Conservation (phyloP, 768 basidiomycete species). For the Boletus sensibilis region DNA sequence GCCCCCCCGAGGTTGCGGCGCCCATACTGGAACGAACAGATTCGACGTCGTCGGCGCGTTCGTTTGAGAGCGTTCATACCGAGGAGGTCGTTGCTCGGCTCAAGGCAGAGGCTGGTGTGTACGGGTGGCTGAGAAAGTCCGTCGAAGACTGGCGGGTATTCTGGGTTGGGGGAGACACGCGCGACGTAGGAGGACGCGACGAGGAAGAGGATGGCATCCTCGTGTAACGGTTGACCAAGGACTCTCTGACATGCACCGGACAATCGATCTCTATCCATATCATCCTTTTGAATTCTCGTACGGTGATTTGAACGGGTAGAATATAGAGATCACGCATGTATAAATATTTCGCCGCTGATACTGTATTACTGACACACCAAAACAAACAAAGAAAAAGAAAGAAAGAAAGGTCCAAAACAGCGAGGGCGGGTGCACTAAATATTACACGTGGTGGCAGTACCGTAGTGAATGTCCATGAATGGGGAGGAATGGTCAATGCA, state of each 20-base stretch:
- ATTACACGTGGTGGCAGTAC: slow-evolving; percentile 31
- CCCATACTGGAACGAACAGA: slow-evolving; percentile 42
- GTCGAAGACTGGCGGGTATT: slow-evolving; percentile 75
- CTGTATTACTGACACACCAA: slow-evolving; percentile 19
- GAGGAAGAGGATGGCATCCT: slow-evolving; percentile 35
- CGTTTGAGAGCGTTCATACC: slow-evolving; percentile 52
- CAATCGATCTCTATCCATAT: neutral
- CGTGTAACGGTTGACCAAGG: slow-evolving; percentile 13
- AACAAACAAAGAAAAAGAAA: neutral
- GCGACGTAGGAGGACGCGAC: slow-evolving; percentile 22
- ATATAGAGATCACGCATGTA: slow-evolving; percentile 10
- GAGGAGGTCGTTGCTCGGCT: slow-evolving; percentile 47
- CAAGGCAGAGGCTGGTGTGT: slow-evolving; percentile 62
- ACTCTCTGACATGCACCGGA: neutral
- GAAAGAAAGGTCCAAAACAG: slow-evolving; percentile 18
- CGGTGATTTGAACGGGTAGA: neutral
- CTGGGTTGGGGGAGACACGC: slow-evolving; percentile 69
- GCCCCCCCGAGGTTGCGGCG: slow-evolving; percentile 24
- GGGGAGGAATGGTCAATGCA: slow-evolving; percentile 16
- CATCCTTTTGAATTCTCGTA: neutral
- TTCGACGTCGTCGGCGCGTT: slow-evolving; percentile 43
- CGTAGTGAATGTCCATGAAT: slow-evolving; percentile 22
- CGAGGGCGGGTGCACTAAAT: slow-evolving; percentile 16
- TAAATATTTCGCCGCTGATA: slow-evolving; percentile 22
- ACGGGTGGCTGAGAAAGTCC: slow-evolving; percentile 78